Conservation (phyloP, 768 basidiomycete genomes). For the Kwoniella heveanensis region DNA sequence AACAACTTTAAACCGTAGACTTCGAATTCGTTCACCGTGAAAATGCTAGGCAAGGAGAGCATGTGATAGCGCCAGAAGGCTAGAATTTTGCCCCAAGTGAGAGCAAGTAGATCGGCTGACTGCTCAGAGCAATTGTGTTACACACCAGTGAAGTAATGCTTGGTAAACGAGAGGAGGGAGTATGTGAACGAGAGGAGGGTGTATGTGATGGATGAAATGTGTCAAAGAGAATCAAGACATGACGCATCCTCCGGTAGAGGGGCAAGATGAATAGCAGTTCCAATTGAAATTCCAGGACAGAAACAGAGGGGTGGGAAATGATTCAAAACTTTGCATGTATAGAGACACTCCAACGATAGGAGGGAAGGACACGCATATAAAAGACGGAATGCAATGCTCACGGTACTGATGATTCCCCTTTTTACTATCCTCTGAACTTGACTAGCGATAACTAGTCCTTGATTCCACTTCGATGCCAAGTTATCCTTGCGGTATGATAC, state of each 20-base stretch:
- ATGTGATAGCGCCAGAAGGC: too few relatives aligned
- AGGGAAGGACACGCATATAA: not conserved
- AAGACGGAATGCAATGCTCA: not conserved
- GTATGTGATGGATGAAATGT: not conserved
- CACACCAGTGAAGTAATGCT: too few relatives aligned
- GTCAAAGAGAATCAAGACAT: conserved; percentile 3
- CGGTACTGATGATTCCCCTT: not conserved
- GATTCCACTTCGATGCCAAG: not conserved
- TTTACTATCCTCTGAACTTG: not conserved
- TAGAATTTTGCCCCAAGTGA: too few relatives aligned
- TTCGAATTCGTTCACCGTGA: not conserved
- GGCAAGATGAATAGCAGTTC: not conserved
- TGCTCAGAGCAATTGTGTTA: too few relatives aligned
- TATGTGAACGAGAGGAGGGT: not conserved
- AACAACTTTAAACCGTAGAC: not conserved
- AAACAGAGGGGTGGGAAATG: not conserved
- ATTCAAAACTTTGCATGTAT: not conserved
- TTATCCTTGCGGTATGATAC: not conserved
- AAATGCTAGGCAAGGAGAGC: not conserved
- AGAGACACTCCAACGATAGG: not conserved
- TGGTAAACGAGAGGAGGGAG: too few relatives aligned
- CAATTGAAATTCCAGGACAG: not conserved
- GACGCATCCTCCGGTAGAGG: not conserved
- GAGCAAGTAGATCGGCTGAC: too few relatives aligned
- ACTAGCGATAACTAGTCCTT: not conserved